These are phyloP conservation scores for Drosera spatulata DNA, from an alignment of 179 eudicot species.

Conservation along the genomic window DNA sequence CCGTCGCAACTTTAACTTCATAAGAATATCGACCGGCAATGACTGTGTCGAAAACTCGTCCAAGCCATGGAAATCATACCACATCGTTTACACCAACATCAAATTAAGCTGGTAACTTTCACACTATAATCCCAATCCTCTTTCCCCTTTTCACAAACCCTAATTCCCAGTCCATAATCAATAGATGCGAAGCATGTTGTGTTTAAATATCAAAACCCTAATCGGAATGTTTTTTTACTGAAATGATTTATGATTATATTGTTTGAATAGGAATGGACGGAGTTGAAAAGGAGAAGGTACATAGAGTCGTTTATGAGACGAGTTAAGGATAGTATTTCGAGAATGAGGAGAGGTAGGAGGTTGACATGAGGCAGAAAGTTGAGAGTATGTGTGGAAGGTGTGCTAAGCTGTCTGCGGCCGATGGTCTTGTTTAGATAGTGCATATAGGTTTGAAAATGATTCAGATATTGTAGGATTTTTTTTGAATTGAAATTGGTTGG, in stretches of 20 bases:
- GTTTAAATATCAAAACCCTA: no score
- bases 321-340: conserved; percentile 96
- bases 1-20: no score
- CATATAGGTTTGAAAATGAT: no score
- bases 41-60: conserved; percentile 21
- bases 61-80: conserved; percentile 88
- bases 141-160: neutral
- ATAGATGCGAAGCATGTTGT: no score
- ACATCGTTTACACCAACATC: conserved; percentile 78
- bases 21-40: conserved; percentile 22
- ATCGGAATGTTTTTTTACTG: no score
- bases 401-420: conserved; percentile 54
- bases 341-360: conserved; percentile 82
- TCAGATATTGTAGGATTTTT: no score
- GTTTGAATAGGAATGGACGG: conserved; percentile 81
- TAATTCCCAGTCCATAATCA: no score
- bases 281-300: conserved; percentile 95
- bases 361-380: conserved; percentile 56
- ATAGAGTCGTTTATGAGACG: conserved; percentile 88
- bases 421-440: conserved; percentile 8
- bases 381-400: conserved; percentile 59
- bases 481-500: no score
- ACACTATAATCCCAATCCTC: neutral
- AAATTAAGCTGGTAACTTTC: conserved; percentile 73
- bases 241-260: no score